Evolutionary conservation across 1,284 basidiomycete species (phyloP).

Genomic region (Wallemia hederae): DNA sequence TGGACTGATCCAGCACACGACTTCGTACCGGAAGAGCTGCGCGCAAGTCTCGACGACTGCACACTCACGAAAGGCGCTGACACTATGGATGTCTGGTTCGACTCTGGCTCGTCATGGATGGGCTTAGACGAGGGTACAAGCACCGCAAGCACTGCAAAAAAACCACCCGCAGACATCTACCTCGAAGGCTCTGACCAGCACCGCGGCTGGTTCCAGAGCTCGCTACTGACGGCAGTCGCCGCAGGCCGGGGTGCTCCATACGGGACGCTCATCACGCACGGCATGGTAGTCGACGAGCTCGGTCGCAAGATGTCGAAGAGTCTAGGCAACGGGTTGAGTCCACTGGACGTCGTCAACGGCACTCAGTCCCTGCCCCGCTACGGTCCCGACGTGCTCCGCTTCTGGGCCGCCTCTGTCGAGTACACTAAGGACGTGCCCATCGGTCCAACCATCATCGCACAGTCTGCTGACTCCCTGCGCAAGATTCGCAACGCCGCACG

Average conservation of each 20-base stretch:
- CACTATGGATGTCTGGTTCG: conserved; percentile 99
- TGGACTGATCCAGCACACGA: conserved; percentile 63
- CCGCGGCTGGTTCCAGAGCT: conserved; percentile 96
- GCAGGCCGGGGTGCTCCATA: conserved; percentile 30
- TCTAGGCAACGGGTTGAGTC: conserved; percentile 68
- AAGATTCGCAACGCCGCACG: conserved; percentile 67
- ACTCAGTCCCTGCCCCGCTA: conserved; percentile 31
- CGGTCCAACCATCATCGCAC: conserved; percentile 43
- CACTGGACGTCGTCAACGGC: conserved; percentile 49
- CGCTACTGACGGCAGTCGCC: conserved; percentile 51
- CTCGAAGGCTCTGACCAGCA: conserved; percentile 94
- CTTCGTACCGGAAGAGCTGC: conserved; percentile 35
- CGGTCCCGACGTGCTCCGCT: conserved; percentile 57
- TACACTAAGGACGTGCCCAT: conserved; percentile 70
- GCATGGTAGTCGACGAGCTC: conserved; percentile 73
- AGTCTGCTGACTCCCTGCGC: conserved; percentile 45
- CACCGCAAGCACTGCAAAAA: conserved; percentile 12
- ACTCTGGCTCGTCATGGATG: conserved; percentile 87
- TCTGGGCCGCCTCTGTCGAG: conserved; percentile 80
- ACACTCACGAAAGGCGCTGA: conserved; percentile 52
- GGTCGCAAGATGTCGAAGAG: conserved; percentile 99
- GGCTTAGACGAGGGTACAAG: conserved; percentile 12
- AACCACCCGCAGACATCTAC: conserved; percentile 51
- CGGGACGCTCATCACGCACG: conserved; percentile 64
- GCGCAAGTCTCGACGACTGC: too few relatives aligned